Base-by-base conservation (phyloP, 2,329 filamentous ascomycete genomes). In the Apiospora rasikravindrae region DNA sequence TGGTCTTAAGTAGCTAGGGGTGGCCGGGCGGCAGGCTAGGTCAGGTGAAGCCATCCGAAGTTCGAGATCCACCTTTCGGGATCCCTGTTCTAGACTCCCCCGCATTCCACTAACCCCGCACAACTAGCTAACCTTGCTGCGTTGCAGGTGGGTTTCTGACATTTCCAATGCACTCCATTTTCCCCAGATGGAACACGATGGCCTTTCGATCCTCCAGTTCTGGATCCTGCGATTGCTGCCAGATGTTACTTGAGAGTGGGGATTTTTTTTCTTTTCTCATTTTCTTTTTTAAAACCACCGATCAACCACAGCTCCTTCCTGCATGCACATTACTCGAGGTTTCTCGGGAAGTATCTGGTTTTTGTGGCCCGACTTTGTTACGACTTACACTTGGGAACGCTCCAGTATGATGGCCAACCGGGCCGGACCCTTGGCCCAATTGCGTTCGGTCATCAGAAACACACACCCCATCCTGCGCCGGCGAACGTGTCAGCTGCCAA, bases 91-190 rank as follows among this genome's bases (percentile, higher is more conserved):
- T n/a, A 64, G 57, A 64, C 29, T 40, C 33, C 57, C 57, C 57
- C 57, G 57, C 57, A 64, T 64, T 40, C 33, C 33, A 64, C 57
- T 33, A 37, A 64, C 57, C 57, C 57, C 57, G 57, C 57, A 40
- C 57, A 61, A 19, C 57, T 40, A 64, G 29, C 57, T 40, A 64
- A 40, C n/a, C 7, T 40, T 19, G 33, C 49, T 26, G 49, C 49
- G 5, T 4, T 37, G 10, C 10, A 14, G 10, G 29, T 61, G 49
- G 49, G 13, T 5, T 51, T 53, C 24, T 53, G 45, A 11, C 45
- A 49, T 22, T 49, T 49, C 6, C 40, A 42, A 47, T 6, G 33
- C 6, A 51, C 1, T 14, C 57, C 57, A 64, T 64, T n/a, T 61
- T 61, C 53, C 53, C 53, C 53, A 61, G 53, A 37, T 37, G 22